Base-by-base conservation (phyloP, 768 basidiomycete genomes). In the Lenzites betulinus region DNA sequence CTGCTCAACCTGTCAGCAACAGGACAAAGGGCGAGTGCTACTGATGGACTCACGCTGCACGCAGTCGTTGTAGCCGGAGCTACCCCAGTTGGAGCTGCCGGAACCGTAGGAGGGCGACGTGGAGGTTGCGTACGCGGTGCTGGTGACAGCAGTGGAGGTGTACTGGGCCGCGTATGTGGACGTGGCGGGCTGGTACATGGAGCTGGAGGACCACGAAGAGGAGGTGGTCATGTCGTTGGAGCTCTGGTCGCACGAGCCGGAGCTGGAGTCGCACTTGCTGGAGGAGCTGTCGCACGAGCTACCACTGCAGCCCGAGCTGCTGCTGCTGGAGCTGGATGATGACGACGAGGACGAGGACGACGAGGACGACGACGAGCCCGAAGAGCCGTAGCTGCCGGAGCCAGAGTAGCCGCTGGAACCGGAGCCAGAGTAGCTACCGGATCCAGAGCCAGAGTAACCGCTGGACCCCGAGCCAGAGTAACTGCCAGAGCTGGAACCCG, bases 61-160 rank as follows among this genome's bases (percentile, higher is more conserved):
- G 69, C 89, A 91, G 74, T 78, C 78, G 65, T 87, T 76, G 75
- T 89, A 90, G 43, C 78, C 78, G 20, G 76, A 78, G 50, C 76
- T 77, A 52, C 79, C 78, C 86, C 86, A 87, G 75, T 76, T 82
- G 44, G 76, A 75, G 63, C 73, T 77, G 60, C 88, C 88, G 22
- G 88, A 89, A 7, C 88, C 88, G 69, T 88, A 87, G 12, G 77
- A 72, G 38, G 38, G 38, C 13, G 51, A 48, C 48, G 59, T 59
- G 50, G 52, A 56, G 41, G 67, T 58, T 1, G 64, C 44, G 48
- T 44, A 30, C 11, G 55, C 51, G 54, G 35, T 36, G 35, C 20
- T 13, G 7, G 55, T 43, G n/a, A n/a, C n/a, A n/a, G n/a, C n/a
- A 13, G 54, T 55, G 18, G 38, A 49, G 23, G 44, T 30, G 38